phyloP scores from a whole-genome alignment of 2,329 filamentous ascomycete species.

The Aurifilum marmelostoma region DNA sequence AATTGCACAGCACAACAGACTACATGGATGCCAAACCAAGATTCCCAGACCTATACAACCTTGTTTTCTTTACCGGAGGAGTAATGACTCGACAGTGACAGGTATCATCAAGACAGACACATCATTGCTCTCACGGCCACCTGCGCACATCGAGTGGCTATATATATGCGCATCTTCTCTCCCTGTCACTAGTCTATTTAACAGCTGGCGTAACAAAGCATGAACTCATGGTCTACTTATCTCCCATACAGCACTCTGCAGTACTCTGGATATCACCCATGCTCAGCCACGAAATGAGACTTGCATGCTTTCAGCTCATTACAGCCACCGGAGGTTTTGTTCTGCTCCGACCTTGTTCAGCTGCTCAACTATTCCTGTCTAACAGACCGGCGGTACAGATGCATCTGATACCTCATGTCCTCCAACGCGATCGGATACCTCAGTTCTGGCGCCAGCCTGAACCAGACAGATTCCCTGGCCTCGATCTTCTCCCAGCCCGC shows the following conservation, averaged over 20 bases:
- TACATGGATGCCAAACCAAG: background rate
- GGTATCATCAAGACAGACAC: background rate
- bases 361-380: background rate
- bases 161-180: background rate
- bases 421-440: constrained; percentile 85
- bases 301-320: too few species aligned
- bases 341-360: background rate
- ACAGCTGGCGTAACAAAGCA: too few species aligned
- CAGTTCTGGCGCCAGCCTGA: constrained; percentile 69
- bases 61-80: too few species aligned
- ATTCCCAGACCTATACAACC: background rate
- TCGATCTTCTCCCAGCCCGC: constrained; percentile 74
- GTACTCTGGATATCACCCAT: too few species aligned
- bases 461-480: constrained; percentile 82
- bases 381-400: constrained; percentile 65
- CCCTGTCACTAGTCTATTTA: too few species aligned
- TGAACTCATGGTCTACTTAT: too few species aligned
- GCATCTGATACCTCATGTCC: constrained; percentile 94
- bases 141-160: background rate
- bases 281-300: too few species aligned
- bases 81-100: background rate
- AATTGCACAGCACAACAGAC: background rate
- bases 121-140: background rate
- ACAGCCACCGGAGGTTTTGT: too few species aligned
- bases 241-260: too few species aligned